These are phyloP conservation scores for Saussurea involucrata DNA, from an alignment of 129 eudicot species.

Conservation along the genomic window DNA sequence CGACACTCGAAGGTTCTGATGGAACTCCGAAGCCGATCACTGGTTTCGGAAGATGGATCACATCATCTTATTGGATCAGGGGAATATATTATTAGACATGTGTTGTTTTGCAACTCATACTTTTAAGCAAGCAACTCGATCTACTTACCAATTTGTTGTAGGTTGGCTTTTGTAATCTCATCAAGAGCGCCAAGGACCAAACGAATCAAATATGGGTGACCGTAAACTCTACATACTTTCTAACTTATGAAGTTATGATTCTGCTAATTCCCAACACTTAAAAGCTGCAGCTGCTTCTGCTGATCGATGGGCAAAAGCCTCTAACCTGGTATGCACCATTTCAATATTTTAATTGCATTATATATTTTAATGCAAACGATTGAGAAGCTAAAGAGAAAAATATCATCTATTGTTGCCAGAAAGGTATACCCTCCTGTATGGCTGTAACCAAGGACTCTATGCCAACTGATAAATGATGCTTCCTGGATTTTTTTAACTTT, in stretches of 20 bases:
- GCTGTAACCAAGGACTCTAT: too few species aligned
- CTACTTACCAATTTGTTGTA: slow-evolving; percentile 12
- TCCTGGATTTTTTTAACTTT: too few species aligned
- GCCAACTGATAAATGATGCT: too few species aligned
- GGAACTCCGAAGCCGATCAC: slow-evolving; percentile 90
- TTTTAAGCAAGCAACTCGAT: too few species aligned
- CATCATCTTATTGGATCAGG: slow-evolving; percentile 25
- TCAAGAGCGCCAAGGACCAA: slow-evolving; percentile 66
- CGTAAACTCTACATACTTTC: slow-evolving; percentile 65
- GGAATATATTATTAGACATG: too few species aligned
- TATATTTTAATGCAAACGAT: slow-evolving; percentile 44
- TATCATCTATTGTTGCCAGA: slow-evolving; percentile 48
- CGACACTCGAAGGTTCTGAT: slow-evolving; percentile 5
- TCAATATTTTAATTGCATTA: not conserved
- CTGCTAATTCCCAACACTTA: slow-evolving; percentile 42
- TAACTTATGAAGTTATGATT: slow-evolving; percentile 71
- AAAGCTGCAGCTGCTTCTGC: slow-evolving; percentile 56
- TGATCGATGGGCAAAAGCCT: slow-evolving; percentile 58
- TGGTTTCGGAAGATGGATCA: slow-evolving; percentile 66
- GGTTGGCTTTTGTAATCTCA: slow-evolving; percentile 85
- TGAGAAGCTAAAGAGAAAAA: slow-evolving; percentile 52
- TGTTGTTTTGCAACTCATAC: not conserved
- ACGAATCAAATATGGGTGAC: slow-evolving; percentile 73
- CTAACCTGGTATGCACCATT: slow-evolving; percentile 54
- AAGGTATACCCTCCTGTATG: slow-evolving; percentile 23